Conservation (phyloP, 768 basidiomycete genomes). For the Suillus ampliporus region DNA sequence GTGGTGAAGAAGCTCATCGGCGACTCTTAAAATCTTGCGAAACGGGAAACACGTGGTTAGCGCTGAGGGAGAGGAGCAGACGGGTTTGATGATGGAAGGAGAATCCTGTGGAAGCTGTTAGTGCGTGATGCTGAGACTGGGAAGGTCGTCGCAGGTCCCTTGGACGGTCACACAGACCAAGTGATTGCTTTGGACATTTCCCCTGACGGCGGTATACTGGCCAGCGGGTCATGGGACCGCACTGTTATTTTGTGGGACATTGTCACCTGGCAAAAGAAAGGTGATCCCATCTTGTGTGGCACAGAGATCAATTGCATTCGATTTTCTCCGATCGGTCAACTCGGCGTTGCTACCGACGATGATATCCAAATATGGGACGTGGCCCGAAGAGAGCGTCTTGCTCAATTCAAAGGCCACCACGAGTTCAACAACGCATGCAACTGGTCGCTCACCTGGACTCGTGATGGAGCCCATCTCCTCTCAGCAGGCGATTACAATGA, state of each 20-base stretch:
- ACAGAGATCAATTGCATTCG: not conserved
- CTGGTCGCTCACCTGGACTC: not conserved
- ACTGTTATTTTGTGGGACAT: constrained; percentile 10
- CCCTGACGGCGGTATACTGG: constrained; percentile 12
- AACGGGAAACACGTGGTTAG: not conserved
- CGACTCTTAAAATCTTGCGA: not conserved
- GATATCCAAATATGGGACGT: constrained; percentile 3
- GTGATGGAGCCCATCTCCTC: not conserved
- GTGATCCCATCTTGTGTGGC: not conserved
- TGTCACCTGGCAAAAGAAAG: constrained; percentile 1
- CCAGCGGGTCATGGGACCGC: constrained; percentile 9
- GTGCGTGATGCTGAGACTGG: not conserved
- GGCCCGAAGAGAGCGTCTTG: not conserved
- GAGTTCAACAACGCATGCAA: not conserved
- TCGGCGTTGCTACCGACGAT: not conserved
- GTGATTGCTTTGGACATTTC: constrained; percentile 8
- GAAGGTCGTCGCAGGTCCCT: not conserved
- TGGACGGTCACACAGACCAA: constrained; percentile 1
- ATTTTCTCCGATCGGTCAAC: not conserved
- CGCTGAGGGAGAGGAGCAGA: not conserved
- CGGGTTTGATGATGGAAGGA: too few species aligned
- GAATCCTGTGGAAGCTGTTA: not conserved
- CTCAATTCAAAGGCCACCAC: not conserved
- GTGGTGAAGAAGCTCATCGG: not conserved
- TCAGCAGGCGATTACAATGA: not conserved